Base-by-base conservation (phyloP, 2,329 filamentous ascomycete genomes). In the Capronia epimyces region DNA sequence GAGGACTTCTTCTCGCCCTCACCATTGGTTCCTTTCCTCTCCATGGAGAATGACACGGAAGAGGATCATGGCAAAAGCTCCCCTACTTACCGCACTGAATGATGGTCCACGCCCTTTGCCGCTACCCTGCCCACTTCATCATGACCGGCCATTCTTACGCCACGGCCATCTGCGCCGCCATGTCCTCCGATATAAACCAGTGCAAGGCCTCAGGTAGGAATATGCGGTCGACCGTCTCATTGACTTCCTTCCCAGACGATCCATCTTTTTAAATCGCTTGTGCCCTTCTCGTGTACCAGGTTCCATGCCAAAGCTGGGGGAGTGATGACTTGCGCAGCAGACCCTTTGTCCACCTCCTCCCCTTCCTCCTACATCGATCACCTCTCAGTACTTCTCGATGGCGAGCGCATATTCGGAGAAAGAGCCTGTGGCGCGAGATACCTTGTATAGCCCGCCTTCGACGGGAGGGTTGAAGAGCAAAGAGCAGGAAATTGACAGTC, bases 271-370 rank as follows among this genome's bases (percentile, higher is more conserved):
- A 25, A 43, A 12, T 7, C 8, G 4, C 18, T 40, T 16, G 18
- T 16, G 2, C 13, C 36, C 36, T 18, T 21, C 36, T 21, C 36
- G 18, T 20, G 20, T 12, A 21, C 7, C 36, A 20, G 20, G 36
- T 16, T 40, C 36, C 4, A 21, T 20, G 4, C 20, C 12, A 15
- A 44, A 20, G n/a, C 10, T 31, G 41, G 10, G 15, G 29, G 36
- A 52, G 49, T 44, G 39, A 55, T 55, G 53, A 55, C 46, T 46
- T 29, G 42, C 37, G 29, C 36, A 46, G 34, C 41, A 49, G 49
- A 41, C 39, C 12, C 8, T 41, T 40, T n/a, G 31, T 24, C 31
- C n/a, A 10, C 46, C 39, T 40, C 34, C 25, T 22, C 44, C 25
- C 6, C 20, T 20, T 40, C 32, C 31, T 18, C 25, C 44, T 16